Evolutionary conservation across 73 alveolate genomes (phyloP), one percentile per base, ranked within the genome.

Genomic region (Paramecium octaurelia): DNA sequence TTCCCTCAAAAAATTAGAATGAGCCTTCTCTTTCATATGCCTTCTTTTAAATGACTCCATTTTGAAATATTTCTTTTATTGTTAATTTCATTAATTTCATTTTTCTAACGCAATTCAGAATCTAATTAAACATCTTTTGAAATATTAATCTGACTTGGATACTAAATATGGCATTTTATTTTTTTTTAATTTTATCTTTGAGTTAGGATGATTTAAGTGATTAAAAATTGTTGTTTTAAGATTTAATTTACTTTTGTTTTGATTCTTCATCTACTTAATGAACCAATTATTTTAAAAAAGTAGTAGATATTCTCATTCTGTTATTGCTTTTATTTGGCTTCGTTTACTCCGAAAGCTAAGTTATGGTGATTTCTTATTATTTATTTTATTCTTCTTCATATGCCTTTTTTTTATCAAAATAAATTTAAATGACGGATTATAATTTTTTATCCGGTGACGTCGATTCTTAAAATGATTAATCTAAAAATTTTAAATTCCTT

Each of bases 81-180:
- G 88, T 75, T 38, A 75, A 35, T 75, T 42, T 75, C 88, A 75
- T 75, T 35, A 35, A 75, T 75, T 75, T 75, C 88, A 75, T 75
- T 75, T 42, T 75, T 75, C 88, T 75, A 35, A 75, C 60, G 38
- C 88, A 75, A 18, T 38, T 42, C 1, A 42, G 40, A 29, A 75
- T 38, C 5, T 29, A 23, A 35, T 75, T 29, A 16, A 38, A 38
- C 68, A 75, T 35, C 11, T 75, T 75, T 16, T 35, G 18, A 75
- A 75, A 75, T 75, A 38, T 12, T 8, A 6, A 38, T 75, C 88
- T 42, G 1, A 75, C 88, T 75, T 75, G 12, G 7, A 6, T 42
- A 34, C 88, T 75, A 36, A 75, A 75, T 9, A 75, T 75, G 21
- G 84, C 14, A 10, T 64, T 64, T 31, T 27, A 27, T 64, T 64